Conservation (phyloP, 768 basidiomycete genomes). For the Guyanaporus albipodus region DNA sequence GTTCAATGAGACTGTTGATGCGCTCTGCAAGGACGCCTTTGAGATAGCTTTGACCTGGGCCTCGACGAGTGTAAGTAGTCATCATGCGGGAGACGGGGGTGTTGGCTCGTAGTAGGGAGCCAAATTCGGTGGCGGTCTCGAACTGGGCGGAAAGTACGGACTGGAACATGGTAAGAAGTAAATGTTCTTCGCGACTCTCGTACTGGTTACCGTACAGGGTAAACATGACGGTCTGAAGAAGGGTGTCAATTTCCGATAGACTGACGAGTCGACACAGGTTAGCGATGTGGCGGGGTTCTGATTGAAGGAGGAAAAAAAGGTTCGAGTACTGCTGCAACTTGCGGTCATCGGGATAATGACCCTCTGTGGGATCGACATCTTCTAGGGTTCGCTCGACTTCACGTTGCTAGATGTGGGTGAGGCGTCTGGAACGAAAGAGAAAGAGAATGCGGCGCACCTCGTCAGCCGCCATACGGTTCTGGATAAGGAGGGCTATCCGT, state of each 20-base stretch:
- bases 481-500: constrained; percentile 94
- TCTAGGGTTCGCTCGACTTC: constrained; percentile 95
- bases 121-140: constrained; percentile 98
- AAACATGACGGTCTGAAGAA: constrained; percentile 99
- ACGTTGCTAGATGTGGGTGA: constrained; percentile 60
- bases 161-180: constrained; percentile 99
- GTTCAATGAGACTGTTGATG: constrained; percentile 98
- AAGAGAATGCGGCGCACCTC: constrained; percentile 52
- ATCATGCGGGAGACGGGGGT: constrained; percentile 99
- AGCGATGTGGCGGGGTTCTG: constrained; percentile 96
- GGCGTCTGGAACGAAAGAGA: background rate
- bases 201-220: constrained; percentile 99
- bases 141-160: constrained; percentile 98
- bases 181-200: constrained; percentile 95
- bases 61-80: constrained; percentile 99
- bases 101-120: constrained; percentile 96
- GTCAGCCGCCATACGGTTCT: constrained; percentile 96
- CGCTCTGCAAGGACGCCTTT: constrained; percentile 97
- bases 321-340: constrained; percentile 96
- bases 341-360: constrained; percentile 91
- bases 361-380: constrained; percentile 91
- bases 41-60: constrained; percentile 97
- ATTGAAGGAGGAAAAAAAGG: constrained; percentile 97
- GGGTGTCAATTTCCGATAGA: constrained; percentile 95
- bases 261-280: constrained; percentile 95